These are phyloP conservation scores for Colletotrichum falcatum DNA, from an alignment of 2,329 filamentous ascomycete species.

Conservation along the genomic window DNA sequence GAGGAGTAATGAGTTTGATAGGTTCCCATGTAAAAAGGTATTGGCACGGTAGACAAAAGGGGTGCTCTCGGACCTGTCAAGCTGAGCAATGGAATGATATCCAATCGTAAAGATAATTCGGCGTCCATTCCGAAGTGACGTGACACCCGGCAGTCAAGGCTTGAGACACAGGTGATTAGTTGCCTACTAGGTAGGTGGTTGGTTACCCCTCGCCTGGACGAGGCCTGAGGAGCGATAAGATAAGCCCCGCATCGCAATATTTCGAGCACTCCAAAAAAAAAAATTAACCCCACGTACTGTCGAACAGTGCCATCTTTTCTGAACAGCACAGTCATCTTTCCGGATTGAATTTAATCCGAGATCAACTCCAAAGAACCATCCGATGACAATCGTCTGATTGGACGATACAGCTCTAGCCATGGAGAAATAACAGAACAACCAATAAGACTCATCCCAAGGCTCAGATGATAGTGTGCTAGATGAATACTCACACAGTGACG, in stretches of 20 bases:
- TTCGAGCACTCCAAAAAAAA: conserved; percentile 50
- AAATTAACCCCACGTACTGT: conserved; percentile 52
- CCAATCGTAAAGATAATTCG: conserved; percentile 23
- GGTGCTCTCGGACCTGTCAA: conserved; percentile 42
- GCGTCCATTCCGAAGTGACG: not conserved
- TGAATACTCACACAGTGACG: not conserved
- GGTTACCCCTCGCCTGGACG: conserved; percentile 21
- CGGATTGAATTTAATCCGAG: no score
- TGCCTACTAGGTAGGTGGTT: no score
- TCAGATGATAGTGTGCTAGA: not conserved
- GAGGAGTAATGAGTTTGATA: conserved; percentile 55
- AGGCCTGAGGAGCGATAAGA: conserved; percentile 43
- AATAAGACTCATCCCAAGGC: not conserved
- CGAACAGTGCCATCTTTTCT: not conserved
- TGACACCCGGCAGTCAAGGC: not conserved
- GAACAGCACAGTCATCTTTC: no score
- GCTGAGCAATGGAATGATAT: conserved; percentile 41
- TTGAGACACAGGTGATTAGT: not conserved
- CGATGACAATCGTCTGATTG: no score
- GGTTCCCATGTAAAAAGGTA: conserved; percentile 55
- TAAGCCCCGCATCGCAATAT: conserved; percentile 49
- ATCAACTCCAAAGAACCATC: no score
- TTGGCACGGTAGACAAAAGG: conserved; percentile 55
- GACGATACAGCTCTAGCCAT: no score
- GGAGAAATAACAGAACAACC: not conserved